A percentile compares a stretch with the other conserved stretches of the same genome.
Evolutionary conservation across 1,284 basidiomycete genomes (phyloP).

Genomic region (Cutaneotrichosporon arboriforme): DNA sequence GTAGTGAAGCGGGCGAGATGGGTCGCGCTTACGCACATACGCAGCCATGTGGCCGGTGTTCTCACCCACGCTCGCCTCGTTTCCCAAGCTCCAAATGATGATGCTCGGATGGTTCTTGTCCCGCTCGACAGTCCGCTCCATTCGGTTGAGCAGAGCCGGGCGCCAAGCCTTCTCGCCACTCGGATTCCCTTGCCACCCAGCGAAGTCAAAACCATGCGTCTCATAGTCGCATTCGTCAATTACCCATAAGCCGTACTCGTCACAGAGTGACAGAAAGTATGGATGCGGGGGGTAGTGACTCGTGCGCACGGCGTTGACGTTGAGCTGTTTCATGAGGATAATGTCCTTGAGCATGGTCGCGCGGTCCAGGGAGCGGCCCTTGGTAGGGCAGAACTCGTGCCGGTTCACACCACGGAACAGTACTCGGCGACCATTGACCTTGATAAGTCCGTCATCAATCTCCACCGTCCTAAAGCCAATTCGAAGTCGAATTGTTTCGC

Average conservation of each 20-base stretch:
- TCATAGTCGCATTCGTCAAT: conserved; percentile 29
- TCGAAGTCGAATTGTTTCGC: conserved; percentile 13
- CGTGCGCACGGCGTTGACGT: conserved; percentile 27
- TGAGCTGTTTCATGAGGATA: conserved; percentile 24
- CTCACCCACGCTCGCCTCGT: conserved; percentile 20
- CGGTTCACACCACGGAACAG: conserved; percentile 25
- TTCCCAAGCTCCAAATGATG: conserved; percentile 27
- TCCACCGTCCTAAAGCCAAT: conserved; percentile 25
- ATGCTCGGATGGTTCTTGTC: conserved; percentile 30
- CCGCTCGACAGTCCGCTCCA: conserved; percentile 21
- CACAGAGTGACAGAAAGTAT: conserved; percentile 22
- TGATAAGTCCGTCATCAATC: conserved; percentile 18
- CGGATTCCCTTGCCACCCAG: conserved; percentile 18
- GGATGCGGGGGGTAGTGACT: conserved; percentile 26
- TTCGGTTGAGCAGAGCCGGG: conserved; percentile 17
- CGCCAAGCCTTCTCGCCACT: conserved; percentile 10
- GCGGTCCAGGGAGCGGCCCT: conserved; percentile 14
- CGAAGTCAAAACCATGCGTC: conserved; percentile 24
- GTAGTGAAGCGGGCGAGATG: conserved; percentile 22
- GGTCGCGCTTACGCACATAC: conserved; percentile 16
- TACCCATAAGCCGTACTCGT: conserved; percentile 29
- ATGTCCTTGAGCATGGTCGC: conserved; percentile 24
- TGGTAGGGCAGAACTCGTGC: conserved; percentile 24
- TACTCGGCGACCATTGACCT: conserved; percentile 23
- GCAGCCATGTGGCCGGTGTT: conserved; percentile 23